Evolutionary conservation across 768 basidiomycete genomes (phyloP).

Genomic region (Tricholoma matsutake): DNA sequence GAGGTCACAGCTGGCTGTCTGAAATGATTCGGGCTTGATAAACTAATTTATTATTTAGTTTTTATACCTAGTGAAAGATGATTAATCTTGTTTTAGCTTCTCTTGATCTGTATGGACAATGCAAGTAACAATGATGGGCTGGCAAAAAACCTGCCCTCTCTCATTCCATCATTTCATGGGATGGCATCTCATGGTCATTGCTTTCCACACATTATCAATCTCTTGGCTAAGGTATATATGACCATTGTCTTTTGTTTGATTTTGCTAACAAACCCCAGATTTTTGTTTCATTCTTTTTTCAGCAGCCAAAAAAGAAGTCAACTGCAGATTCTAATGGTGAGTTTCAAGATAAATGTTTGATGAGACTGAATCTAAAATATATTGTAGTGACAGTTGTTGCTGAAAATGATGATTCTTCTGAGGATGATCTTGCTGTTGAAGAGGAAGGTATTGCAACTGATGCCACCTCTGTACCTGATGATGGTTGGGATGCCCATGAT

Average conservation of each 20-base stretch:
- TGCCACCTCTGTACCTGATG: constrained; percentile 7
- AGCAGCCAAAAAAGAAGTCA: constrained; percentile 19
- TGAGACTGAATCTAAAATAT: not conserved
- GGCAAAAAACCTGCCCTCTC: constrained; percentile 13
- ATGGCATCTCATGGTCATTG: constrained; percentile 12
- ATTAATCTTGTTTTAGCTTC: constrained; percentile 15
- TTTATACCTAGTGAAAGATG: not conserved
- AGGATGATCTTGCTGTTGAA: constrained; percentile 8
- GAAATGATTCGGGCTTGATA: constrained; percentile 17
- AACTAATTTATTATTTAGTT: constrained; percentile 12
- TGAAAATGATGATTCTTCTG: not conserved
- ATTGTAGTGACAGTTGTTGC: not conserved
- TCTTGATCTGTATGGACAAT: constrained; percentile 25
- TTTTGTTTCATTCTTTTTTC: constrained; percentile 25
- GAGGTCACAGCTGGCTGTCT: constrained; percentile 16
- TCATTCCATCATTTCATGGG: constrained; percentile 20
- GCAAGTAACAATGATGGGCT: constrained; percentile 24
- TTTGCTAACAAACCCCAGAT: constrained; percentile 11
- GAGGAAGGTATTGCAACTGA: constrained; percentile 7
- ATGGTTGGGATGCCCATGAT: constrained; percentile 18
- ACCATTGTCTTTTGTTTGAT: not conserved
- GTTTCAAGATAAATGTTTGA: not conserved
- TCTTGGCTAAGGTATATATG: constrained; percentile 24
- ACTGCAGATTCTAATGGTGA: constrained; percentile 2
- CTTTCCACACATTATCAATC: constrained; percentile 24